These are phyloP conservation scores for Schizosaccharomyces octosporus DNA, from an alignment of 805 yeast species.

Conservation along the genomic window DNA sequence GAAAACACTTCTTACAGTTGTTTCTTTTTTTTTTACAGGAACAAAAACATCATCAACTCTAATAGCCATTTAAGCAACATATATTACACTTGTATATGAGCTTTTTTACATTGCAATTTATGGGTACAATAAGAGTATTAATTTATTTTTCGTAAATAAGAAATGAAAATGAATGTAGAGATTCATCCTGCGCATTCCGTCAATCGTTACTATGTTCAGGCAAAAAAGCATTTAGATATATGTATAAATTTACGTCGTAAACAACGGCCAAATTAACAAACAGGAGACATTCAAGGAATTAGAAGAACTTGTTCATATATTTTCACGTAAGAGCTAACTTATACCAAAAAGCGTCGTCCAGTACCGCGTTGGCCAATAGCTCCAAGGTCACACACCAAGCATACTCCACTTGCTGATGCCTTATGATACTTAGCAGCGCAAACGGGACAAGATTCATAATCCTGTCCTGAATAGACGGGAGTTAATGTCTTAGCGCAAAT, in stretches of 20 bases:
- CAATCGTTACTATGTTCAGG: no score
- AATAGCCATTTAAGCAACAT: no score
- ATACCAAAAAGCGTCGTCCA: slow-evolving; percentile 19
- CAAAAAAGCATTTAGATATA: no score
- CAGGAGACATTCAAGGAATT: not conserved
- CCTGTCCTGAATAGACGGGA: slow-evolving; percentile 64
- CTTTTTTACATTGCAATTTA: no score
- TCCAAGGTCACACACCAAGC: slow-evolving; percentile 52
- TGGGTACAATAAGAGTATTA: not conserved
- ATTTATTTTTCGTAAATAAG: not conserved
- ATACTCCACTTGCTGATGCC: slow-evolving; percentile 52
- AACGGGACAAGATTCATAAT: slow-evolving; percentile 48
- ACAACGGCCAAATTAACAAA: not conserved
- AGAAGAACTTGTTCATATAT: not conserved
- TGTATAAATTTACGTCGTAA: no score
- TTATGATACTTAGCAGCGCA: slow-evolving; percentile 74
- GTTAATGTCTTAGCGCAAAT: slow-evolving; percentile 70
- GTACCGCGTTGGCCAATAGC: slow-evolving; percentile 77
- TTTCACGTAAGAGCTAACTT: not conserved
- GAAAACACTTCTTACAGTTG: no score
- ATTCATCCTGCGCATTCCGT: no score
- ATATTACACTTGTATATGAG: no score
- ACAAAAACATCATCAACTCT: no score
- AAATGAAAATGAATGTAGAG: not conserved
- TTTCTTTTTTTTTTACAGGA: no score